These are phyloP conservation scores for Fonsecaea multimorphosa DNA, from an alignment of 2,329 filamentous ascomycete genomes.

Conservation along the genomic window DNA sequence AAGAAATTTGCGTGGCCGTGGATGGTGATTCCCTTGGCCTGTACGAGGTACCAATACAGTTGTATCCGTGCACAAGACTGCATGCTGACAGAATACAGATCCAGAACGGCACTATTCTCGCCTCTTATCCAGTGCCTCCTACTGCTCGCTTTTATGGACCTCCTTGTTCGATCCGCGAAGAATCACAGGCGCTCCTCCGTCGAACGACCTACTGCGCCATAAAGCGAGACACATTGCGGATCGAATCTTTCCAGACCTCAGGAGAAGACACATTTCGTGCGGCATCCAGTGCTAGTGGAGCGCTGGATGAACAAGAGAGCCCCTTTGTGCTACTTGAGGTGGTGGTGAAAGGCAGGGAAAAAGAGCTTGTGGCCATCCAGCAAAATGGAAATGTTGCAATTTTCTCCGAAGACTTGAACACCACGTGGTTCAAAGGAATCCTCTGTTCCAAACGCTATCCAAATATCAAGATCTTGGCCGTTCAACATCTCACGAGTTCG, in stretches of 20 bases:
- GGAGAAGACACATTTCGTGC: slow-evolving; percentile 50
- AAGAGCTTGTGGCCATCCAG: slow-evolving; percentile 49
- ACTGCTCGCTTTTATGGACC: slow-evolving; percentile 63
- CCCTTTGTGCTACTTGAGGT: slow-evolving; percentile 46
- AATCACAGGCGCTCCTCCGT: slow-evolving; percentile 53
- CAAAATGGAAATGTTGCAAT: slow-evolving; percentile 51
- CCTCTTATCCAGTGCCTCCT: slow-evolving; percentile 67
- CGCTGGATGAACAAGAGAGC: slow-evolving; percentile 48
- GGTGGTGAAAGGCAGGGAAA: background rate
- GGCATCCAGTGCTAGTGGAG: slow-evolving; percentile 40
- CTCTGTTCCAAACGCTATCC: slow-evolving; percentile 14
- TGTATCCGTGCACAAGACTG: background rate
- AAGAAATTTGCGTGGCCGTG: slow-evolving; percentile 65
- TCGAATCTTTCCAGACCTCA: slow-evolving; percentile 57
- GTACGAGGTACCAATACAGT: slow-evolving; percentile 60
- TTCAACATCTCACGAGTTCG: slow-evolving; percentile 31
- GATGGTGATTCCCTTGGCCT: slow-evolving; percentile 68
- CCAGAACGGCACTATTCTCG: slow-evolving; percentile 65
- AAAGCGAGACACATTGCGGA: slow-evolving; percentile 55
- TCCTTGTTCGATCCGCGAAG: slow-evolving; percentile 63
- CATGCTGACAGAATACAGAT: slow-evolving; percentile 50
- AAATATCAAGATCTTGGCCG: slow-evolving; percentile 32
- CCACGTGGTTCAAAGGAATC: slow-evolving; percentile 16
- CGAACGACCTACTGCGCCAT: slow-evolving; percentile 64
- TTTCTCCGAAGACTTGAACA: slow-evolving; percentile 45